Evolutionary conservation across 2,329 filamentous ascomycete genomes (phyloP).

Genomic region (Thelonectria rubi): DNA sequence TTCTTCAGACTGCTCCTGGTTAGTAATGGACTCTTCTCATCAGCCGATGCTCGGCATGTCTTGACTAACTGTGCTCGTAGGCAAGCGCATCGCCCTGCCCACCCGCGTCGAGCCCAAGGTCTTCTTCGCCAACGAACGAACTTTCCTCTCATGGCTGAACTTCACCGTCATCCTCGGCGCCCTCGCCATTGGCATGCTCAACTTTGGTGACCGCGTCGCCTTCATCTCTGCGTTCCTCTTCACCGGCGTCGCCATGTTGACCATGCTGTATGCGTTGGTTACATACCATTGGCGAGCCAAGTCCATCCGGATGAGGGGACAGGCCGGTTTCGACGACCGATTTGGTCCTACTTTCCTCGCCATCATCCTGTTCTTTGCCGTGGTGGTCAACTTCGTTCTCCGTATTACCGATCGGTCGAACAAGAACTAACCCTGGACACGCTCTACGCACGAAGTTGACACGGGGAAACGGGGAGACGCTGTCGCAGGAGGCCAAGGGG

Average conservation of each 20-base stretch:
- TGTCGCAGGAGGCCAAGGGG: background rate
- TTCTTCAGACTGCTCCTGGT: conserved; percentile 94
- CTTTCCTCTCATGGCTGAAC: conserved; percentile 99
- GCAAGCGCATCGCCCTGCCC: conserved; percentile 97
- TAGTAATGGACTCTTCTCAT: conserved; percentile 44
- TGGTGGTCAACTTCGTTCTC: conserved; percentile 96
- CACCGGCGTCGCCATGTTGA: conserved; percentile 91
- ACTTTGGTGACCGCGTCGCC: conserved; percentile 94
- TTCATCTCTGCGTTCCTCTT: conserved; percentile 95
- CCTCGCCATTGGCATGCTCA: conserved; percentile 94
- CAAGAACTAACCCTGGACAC: conserved; percentile 42
- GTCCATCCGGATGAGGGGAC: conserved; percentile 88
- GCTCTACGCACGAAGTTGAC: background rate
- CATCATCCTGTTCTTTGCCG: conserved; percentile 83
- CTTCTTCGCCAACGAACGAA: conserved; percentile 99
- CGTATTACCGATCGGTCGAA: conserved; percentile 64
- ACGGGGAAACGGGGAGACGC: background rate
- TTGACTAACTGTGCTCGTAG: conserved; percentile 56
- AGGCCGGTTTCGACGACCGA: conserved; percentile 95
- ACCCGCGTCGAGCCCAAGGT: conserved; percentile 99
- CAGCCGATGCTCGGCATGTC: background rate
- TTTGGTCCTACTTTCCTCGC: conserved; percentile 93
- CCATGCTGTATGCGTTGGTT: conserved; percentile 93
- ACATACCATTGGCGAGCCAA: conserved; percentile 98
- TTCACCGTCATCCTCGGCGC: conserved; percentile 98